Conservation (phyloP, 306 rosid species). For the Lablab purpureus region DNA sequence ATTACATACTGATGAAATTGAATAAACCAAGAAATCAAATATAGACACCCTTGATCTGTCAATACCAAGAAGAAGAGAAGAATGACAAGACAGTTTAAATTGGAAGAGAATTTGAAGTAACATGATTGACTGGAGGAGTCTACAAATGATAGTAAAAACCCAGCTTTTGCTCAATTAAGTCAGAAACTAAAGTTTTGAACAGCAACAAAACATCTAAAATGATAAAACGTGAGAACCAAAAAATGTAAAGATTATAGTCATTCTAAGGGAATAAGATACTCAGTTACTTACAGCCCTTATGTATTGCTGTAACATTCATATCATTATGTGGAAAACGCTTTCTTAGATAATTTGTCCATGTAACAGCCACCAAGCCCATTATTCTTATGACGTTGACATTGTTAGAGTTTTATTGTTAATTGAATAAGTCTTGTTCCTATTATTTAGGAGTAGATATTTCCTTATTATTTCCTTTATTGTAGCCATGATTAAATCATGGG, state of each 20-base stretch:
- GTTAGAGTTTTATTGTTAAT: too few species aligned
- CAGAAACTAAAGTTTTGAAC: conserved; percentile 10
- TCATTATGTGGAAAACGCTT: conserved; percentile 47
- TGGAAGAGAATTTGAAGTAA: not conserved
- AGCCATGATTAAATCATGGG: too few species aligned
- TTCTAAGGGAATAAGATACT: conserved; percentile 40
- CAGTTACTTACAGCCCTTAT: conserved; percentile 55
- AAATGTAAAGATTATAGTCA: conserved; percentile 13
- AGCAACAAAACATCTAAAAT: conserved; percentile 27
- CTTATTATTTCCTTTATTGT: too few species aligned
- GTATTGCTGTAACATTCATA: too few species aligned
- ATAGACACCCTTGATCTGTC: conserved; percentile 8
- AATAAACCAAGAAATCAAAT: conserved; percentile 19
- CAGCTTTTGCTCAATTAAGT: conserved; percentile 27
- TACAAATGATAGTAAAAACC: not conserved
- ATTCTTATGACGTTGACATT: conserved; percentile 38
- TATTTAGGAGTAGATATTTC: too few species aligned
- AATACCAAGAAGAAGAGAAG: conserved; percentile 1
- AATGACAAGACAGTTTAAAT: not conserved
- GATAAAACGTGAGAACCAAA: conserved; percentile 26
- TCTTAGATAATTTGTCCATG: conserved; percentile 53
- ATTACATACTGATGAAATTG: conserved; percentile 1
- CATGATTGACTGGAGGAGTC: not conserved
- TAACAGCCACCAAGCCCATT: conserved; percentile 51
- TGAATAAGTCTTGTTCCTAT: too few species aligned